Evolutionary conservation across 2,329 filamentous ascomycete species (phyloP), one percentile per base, ranked within the genome.

Genomic region (Arthrobotrys sinensis): DNA sequence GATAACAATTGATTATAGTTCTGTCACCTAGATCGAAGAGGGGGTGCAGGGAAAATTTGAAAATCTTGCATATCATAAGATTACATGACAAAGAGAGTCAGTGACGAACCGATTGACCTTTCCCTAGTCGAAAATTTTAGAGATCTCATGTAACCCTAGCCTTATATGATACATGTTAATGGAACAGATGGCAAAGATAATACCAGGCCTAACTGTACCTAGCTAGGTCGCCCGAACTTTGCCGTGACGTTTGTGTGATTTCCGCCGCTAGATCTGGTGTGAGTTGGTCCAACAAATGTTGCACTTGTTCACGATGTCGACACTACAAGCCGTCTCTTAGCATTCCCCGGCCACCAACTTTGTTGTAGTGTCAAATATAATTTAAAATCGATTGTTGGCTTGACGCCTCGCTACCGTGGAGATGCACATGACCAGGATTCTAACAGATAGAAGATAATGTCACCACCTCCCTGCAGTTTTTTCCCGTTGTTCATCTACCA

Each of bases 301-400:
- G 34, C 28, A 28, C 19, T 36, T 55, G 28, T 50, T 52, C 48
- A 7, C 14, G 36, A 43, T 36, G 34, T 52, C 45, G 36, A 40
- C 1, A 34, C 48, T 34, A 67, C 64, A 53, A n/a, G 64, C 46
- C 46, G 46, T 52, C 24, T 45, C 46, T 32, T 55, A 67, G 36
- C 36, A 67, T 34, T 43, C 34, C 21, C 34, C 48, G 28, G 12
- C 45, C 34, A 14, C 46, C 34, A 45, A 38, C 36, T 34, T 4
- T 53, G 64, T 67, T 55, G 64, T 21, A 40, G 16, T 67, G 64
- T 67, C 64, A 52, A 67, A 55, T 28, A 55, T 55, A 52, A 53
- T 53, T 52, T 55, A 52, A 52, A 12, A 52, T 52, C 34, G 7
- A 28, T 14, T 16, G 19, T 67, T 64, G 40, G 45, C 36, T 55